Percentiles rank a stretch among this genome's conserved stretches.
phyloP scores from a whole-genome alignment of 2,329 filamentous ascomycete genomes.

The Teratosphaeria pseudoeucalypti region DNA sequence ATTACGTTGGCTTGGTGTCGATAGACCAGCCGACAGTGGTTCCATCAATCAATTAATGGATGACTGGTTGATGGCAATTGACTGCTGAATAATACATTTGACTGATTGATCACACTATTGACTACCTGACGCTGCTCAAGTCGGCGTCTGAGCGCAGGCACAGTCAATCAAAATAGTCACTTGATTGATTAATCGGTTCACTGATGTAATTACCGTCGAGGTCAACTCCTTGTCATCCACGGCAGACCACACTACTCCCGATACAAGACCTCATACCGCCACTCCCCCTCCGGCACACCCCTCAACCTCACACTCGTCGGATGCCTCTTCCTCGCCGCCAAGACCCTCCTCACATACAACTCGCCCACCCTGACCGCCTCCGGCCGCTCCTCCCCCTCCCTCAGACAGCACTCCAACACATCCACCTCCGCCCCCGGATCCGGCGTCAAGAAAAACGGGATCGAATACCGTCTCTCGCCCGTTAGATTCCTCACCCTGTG shows the following conservation, averaged over 20 bases:
- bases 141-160: too few species aligned
- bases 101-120: too few species aligned
- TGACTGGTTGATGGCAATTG: too few species aligned
- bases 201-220: background rate
- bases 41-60: too few species aligned
- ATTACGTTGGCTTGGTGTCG: too few species aligned
- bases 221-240: too few species aligned
- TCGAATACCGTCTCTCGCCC: background rate
- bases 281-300: slow-evolving; percentile 26
- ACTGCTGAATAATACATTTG: too few species aligned
- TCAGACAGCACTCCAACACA: background rate
- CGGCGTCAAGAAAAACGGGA: slow-evolving; percentile 1
- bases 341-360: slow-evolving; percentile 5
- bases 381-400: background rate
- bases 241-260: background rate
- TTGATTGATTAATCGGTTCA: too few species aligned
- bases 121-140: too few species aligned
- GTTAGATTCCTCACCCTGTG: background rate
- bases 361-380: slow-evolving; percentile 5
- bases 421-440: background rate
- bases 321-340: slow-evolving; percentile 28
- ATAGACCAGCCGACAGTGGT: too few species aligned
- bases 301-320: slow-evolving; percentile 29
- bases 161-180: too few species aligned
- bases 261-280: slow-evolving; percentile 16